Evolutionary conservation across 805 yeast genomes (phyloP).

Genomic region (Teunomyces pallodes): DNA sequence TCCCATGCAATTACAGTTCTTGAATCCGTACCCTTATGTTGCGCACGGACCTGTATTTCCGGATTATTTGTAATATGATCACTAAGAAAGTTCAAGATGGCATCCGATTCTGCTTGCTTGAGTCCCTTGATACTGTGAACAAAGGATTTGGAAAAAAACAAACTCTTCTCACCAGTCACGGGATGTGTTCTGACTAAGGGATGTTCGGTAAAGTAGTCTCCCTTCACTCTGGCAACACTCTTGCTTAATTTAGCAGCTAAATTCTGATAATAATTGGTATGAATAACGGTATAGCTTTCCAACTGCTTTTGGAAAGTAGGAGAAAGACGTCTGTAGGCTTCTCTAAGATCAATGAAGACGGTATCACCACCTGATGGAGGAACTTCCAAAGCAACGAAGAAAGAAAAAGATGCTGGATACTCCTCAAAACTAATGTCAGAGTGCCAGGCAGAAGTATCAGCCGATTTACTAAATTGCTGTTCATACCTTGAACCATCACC

Average conservation of each 20-base stretch:
- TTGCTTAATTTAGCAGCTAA: slow-evolving; percentile 12
- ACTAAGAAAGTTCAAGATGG: slow-evolving; percentile 20
- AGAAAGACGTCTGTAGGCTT: slow-evolving; percentile 24
- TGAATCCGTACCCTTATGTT: slow-evolving; percentile 22
- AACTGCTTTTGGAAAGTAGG: slow-evolving; percentile 20
- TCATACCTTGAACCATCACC: slow-evolving; percentile 18
- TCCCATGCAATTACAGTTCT: slow-evolving; percentile 26
- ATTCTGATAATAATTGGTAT: slow-evolving; percentile 23
- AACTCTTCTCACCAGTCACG: slow-evolving; percentile 24
- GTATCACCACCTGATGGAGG: slow-evolving; percentile 28
- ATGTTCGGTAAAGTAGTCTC: slow-evolving; percentile 22
- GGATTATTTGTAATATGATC: slow-evolving; percentile 21
- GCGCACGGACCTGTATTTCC: slow-evolving; percentile 25
- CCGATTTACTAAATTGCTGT: slow-evolving; percentile 11
- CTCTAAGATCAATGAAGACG: slow-evolving; percentile 23
- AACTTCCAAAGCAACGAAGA: slow-evolving; percentile 25
- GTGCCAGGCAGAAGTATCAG: slow-evolving; percentile 18
- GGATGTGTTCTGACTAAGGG: slow-evolving; percentile 30
- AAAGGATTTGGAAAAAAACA: slow-evolving; percentile 21
- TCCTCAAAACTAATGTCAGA: slow-evolving; percentile 25
- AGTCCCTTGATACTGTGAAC: slow-evolving; percentile 21
- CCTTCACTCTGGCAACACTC: slow-evolving; percentile 16
- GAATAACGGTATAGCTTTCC: slow-evolving; percentile 22
- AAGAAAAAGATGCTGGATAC: slow-evolving; percentile 23
- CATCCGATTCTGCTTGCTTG: slow-evolving; percentile 20